Percentiles rank a stretch among this genome's conserved stretches.
Conservation (phyloP, 495 filamentous ascomycete genomes). For the Trichoderma virens region DNA sequence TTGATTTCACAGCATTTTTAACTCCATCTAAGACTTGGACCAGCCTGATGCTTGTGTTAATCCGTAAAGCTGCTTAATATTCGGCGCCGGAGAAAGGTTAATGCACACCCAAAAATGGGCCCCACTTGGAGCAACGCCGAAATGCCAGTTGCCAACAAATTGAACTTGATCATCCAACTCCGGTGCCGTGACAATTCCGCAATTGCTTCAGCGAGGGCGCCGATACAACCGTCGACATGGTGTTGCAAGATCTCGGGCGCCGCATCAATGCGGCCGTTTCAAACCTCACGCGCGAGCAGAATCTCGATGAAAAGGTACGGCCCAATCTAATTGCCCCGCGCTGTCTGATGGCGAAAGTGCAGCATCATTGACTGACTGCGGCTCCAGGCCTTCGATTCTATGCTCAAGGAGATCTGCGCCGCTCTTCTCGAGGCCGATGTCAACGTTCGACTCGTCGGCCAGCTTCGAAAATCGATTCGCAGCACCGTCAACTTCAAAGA, state of each 20-base stretch:
- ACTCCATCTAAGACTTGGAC: too few species aligned
- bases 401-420: slow-evolving; percentile 95
- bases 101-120: background rate
- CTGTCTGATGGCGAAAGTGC: background rate
- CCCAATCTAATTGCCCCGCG: slow-evolving; percentile 9
- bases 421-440: slow-evolving; percentile 93
- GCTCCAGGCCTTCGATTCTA: slow-evolving; percentile 81
- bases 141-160: background rate
- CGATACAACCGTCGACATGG: slow-evolving; percentile 52
- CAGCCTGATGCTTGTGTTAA: too few species aligned
- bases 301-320: slow-evolving; percentile 88
- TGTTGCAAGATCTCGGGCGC: slow-evolving; percentile 96
- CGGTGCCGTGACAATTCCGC: background rate
- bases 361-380: background rate
- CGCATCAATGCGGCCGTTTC: slow-evolving; percentile 96
- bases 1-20: too few species aligned
- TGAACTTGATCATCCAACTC: background rate
- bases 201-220: background rate
- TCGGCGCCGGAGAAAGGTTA: background rate
- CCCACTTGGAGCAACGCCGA: background rate
- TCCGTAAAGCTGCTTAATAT: background rate
- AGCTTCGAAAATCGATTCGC: slow-evolving; percentile 89
- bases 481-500: slow-evolving; percentile 87
- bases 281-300: slow-evolving; percentile 83
- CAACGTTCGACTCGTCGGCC: slow-evolving; percentile 88